A percentile compares a stretch with the other conserved stretches of the same genome.
These are phyloP conservation scores for Gossypioides kirkii DNA, from an alignment of 345 rosid species.

Conservation along the genomic window DNA sequence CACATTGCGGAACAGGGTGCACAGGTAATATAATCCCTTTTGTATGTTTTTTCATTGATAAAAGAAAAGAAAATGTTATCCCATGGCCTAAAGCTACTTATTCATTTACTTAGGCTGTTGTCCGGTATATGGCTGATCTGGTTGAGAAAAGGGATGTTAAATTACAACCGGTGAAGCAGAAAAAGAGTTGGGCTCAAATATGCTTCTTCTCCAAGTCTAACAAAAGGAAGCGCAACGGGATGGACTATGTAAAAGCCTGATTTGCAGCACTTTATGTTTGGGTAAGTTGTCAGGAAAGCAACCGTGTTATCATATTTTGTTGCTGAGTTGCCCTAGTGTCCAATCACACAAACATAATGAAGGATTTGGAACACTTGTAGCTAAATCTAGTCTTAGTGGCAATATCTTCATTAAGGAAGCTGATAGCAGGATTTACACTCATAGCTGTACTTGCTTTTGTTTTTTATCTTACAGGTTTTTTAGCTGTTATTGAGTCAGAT, in stretches of 20 bases:
- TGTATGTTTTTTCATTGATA: not conserved
- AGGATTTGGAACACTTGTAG: not conserved
- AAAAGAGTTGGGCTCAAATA: conserved; percentile 73
- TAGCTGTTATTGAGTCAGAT: conserved; percentile 7
- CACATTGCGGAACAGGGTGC: conserved; percentile 76
- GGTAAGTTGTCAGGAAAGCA: conserved; percentile 28
- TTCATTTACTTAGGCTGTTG: conserved; percentile 62
- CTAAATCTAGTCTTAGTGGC: not conserved
- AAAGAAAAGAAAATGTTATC: not conserved
- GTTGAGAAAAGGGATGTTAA: conserved; percentile 52
- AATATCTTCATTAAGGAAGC: conserved; percentile 4
- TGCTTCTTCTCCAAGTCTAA: conserved; percentile 89
- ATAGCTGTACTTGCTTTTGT: conserved; percentile 6
- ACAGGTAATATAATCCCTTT: conserved; percentile 46
- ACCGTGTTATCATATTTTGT: not conserved
- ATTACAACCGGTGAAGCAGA: conserved; percentile 58
- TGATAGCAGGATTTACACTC: not conserved
- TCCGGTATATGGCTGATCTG: conserved; percentile 75
- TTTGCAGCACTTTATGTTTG: conserved; percentile 10
- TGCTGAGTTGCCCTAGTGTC: conserved; percentile 15
- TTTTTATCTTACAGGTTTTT: conserved; percentile 23
- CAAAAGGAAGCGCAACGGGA: conserved; percentile 76
- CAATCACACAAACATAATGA: not conserved
- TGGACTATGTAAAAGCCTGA: conserved; percentile 60
- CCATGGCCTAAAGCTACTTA: conserved; percentile 11